A percentile compares a stretch with the other conserved stretches of the same genome.
Evolutionary conservation across 495 filamentous ascomycete genomes (phyloP).

Genomic region (Parachaetomium inaequale): DNA sequence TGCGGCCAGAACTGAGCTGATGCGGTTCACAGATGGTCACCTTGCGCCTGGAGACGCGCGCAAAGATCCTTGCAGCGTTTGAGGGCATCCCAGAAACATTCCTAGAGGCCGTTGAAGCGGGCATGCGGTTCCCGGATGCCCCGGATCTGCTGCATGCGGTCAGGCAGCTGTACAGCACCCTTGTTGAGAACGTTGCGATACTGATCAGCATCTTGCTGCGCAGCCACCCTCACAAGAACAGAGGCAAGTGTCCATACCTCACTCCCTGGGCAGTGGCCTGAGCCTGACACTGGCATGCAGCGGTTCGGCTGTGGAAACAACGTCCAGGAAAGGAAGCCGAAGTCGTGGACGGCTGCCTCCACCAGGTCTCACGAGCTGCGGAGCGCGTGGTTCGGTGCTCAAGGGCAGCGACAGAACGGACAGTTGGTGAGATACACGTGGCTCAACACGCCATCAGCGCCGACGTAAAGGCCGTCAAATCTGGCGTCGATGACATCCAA

Average conservation of each 20-base stretch:
- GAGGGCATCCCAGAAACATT: constrained; percentile 4
- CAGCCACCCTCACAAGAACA: neutral
- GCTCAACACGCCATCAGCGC: neutral
- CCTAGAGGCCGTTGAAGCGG: neutral
- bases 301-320: neutral
- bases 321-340: neutral
- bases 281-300: neutral
- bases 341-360: neutral
- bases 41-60: neutral
- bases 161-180: neutral
- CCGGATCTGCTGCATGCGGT: neutral
- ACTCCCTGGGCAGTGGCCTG: too few species aligned
- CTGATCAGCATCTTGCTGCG: neutral
- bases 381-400: neutral
- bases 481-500: neutral
- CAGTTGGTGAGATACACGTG: neutral
- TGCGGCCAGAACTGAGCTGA: neutral
- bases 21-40: neutral
- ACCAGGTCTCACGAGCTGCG: neutral
- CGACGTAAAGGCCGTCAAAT: neutral
- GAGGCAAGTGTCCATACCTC: neutral
- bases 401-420: neutral
- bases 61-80: neutral
- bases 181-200: neutral
- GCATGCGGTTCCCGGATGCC: neutral